Conservation (phyloP, 2,329 filamentous ascomycete genomes). For the Fusarium sp. region DNA sequence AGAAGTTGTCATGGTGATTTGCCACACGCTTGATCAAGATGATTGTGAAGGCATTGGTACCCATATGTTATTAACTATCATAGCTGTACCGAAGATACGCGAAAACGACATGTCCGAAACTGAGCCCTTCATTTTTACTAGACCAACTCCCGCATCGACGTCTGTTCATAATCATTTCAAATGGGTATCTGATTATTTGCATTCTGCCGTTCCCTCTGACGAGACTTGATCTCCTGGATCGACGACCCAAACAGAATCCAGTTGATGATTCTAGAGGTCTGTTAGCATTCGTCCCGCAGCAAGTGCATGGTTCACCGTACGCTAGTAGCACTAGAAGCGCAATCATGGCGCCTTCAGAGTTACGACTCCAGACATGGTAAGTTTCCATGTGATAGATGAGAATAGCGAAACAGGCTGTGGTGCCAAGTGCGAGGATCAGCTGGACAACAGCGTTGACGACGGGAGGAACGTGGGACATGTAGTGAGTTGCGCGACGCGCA, state of each 20-base stretch:
- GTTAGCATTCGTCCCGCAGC: not conserved
- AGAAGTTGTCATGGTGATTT: too few species aligned
- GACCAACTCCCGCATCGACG: not conserved
- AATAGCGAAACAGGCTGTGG: constrained; percentile 36
- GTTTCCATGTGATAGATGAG: constrained; percentile 34
- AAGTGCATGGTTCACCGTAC: constrained; percentile 10
- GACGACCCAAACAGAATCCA: constrained; percentile 36
- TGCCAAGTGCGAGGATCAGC: constrained; percentile 37
- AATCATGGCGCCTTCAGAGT: constrained; percentile 34
- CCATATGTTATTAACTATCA: too few species aligned
- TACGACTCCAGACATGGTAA: constrained; percentile 27
- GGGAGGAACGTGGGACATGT: constrained; percentile 34
- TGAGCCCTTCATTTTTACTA: too few species aligned
- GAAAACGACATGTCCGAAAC: too few species aligned
- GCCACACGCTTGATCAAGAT: too few species aligned
- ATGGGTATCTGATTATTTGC: constrained; percentile 34
- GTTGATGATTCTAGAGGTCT: constrained; percentile 25
- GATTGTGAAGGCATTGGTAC: too few species aligned
- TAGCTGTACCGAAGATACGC: too few species aligned
- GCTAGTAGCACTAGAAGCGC: constrained; percentile 39
- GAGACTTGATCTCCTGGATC: constrained; percentile 20
- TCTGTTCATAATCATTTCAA: constrained; percentile 3
- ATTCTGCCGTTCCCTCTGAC: constrained; percentile 17
- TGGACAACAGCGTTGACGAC: constrained; percentile 31
- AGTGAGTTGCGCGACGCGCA: constrained; percentile 27